phyloP scores from a whole-genome alignment of 2,329 filamentous ascomycete genomes.

The Fusarium sp. region DNA sequence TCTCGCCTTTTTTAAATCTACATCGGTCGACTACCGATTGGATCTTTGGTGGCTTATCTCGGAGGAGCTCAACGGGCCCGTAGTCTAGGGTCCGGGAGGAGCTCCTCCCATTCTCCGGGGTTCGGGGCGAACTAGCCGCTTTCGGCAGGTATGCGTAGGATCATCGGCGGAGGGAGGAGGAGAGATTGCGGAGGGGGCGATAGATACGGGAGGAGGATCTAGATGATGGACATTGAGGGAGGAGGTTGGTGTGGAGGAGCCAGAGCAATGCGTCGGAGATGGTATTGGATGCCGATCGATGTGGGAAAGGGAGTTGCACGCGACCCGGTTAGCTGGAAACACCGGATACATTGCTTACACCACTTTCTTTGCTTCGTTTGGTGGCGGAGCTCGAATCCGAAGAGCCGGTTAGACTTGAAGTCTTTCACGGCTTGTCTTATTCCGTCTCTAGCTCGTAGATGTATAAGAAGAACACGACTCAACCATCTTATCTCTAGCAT shows the following conservation, averaged over 20 bases:
- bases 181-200: neutral
- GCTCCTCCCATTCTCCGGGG: conserved; percentile 10
- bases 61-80: conserved; percentile 15
- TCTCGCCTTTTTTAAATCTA: neutral
- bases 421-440: neutral
- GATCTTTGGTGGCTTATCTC: neutral
- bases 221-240: neutral
- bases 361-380: neutral
- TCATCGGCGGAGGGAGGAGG: neutral
- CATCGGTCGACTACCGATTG: neutral
- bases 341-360: conserved; percentile 1
- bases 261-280: neutral
- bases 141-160: neutral
- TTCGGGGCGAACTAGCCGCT: neutral
- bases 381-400: conserved; percentile 11
- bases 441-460: neutral
- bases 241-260: neutral
- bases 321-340: neutral
- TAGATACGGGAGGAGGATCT: neutral
- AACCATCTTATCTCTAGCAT: conserved; percentile 1
- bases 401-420: neutral
- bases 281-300: neutral
- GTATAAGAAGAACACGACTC: conserved; percentile 16
- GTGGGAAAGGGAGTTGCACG: neutral
- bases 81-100: neutral